These are phyloP conservation scores for Leavenworthia alabamica DNA, from an alignment of 345 rosid genomes.

Conservation along the genomic window DNA sequence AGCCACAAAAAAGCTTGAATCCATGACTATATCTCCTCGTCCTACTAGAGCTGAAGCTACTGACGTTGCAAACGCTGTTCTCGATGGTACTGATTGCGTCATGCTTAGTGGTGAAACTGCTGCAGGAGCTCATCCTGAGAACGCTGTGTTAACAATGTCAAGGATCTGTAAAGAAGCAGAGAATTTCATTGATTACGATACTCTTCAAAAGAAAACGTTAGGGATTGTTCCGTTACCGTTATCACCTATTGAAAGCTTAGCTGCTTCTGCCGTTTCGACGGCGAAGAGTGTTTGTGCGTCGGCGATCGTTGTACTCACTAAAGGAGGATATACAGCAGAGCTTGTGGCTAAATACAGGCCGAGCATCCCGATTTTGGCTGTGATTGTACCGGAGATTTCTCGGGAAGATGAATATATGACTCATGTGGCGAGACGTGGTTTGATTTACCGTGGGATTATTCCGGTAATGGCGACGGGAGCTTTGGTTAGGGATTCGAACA, in stretches of 20 bases:
- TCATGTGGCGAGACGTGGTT: conserved; percentile 61
- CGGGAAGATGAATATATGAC: conserved; percentile 34
- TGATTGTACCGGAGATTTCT: conserved; percentile 61
- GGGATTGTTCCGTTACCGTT: conserved; percentile 63
- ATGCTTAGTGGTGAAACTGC: conserved; percentile 83
- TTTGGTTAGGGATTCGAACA: conserved; percentile 38
- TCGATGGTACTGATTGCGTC: conserved; percentile 71
- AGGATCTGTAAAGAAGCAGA: conserved; percentile 62
- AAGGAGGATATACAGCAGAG: conserved; percentile 69
- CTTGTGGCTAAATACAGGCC: conserved; percentile 78
- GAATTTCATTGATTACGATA: conserved; percentile 61
- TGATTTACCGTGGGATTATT: conserved; percentile 54
- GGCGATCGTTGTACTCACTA: conserved; percentile 61
- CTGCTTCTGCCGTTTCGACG: conserved; percentile 67
- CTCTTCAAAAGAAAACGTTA: conserved; percentile 59
- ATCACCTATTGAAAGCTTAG: conserved; percentile 77
- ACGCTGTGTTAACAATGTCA: conserved; percentile 63
- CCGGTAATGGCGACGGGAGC: conserved; percentile 46
- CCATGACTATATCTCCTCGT: conserved; percentile 67
- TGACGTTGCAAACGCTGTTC: conserved; percentile 73
- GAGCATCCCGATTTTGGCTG: conserved; percentile 65
- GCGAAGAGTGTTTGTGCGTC: conserved; percentile 66
- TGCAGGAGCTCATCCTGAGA: conserved; percentile 65
- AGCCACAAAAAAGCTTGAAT: conserved; percentile 80
- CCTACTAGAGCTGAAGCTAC: conserved; percentile 81